A percentile compares a stretch with the other conserved stretches of the same genome.
phyloP scores from a whole-genome alignment of 306 rosid genomes.

The Ceratonia siliqua region DNA sequence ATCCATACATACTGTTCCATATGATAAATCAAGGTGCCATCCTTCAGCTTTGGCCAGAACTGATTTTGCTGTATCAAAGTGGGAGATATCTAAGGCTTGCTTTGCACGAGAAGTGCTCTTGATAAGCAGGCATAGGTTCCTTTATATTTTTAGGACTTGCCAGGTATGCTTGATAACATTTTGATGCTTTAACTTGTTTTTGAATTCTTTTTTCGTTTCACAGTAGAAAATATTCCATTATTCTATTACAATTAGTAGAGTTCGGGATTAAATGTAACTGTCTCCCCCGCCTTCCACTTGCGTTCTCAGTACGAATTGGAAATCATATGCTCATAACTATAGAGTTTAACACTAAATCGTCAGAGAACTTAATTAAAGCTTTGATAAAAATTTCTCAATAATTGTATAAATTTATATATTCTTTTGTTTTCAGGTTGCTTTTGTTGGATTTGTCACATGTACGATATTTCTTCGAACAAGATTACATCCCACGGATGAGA shows the following conservation, averaged over 20 bases:
- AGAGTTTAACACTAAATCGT: no score
- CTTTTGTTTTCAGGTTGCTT: constrained; percentile 53
- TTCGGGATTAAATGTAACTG: neutral
- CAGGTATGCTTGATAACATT: constrained; percentile 54
- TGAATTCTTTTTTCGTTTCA: neutral
- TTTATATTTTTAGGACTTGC: constrained; percentile 74
- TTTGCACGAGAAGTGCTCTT: constrained; percentile 62
- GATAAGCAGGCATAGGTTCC: constrained; percentile 62
- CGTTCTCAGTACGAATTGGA: neutral
- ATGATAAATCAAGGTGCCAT: constrained; percentile 60
- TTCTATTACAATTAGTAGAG: neutral
- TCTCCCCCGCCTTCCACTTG: neutral
- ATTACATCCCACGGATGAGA: constrained; percentile 55
- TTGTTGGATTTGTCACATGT: constrained; percentile 72
- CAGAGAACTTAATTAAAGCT: no score
- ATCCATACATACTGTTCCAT: constrained; percentile 39
- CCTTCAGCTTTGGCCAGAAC: constrained; percentile 64
- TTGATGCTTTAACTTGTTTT: neutral
- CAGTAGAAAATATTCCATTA: no score
- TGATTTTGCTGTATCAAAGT: constrained; percentile 53
- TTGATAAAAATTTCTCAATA: neutral
- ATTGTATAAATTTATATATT: constrained; percentile 5
- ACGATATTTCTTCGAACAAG: constrained; percentile 62
- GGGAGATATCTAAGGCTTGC: constrained; percentile 70
- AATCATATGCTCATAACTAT: neutral